phyloP scores from a whole-genome alignment of 148 eudicot genomes.

The Cornus florida region DNA sequence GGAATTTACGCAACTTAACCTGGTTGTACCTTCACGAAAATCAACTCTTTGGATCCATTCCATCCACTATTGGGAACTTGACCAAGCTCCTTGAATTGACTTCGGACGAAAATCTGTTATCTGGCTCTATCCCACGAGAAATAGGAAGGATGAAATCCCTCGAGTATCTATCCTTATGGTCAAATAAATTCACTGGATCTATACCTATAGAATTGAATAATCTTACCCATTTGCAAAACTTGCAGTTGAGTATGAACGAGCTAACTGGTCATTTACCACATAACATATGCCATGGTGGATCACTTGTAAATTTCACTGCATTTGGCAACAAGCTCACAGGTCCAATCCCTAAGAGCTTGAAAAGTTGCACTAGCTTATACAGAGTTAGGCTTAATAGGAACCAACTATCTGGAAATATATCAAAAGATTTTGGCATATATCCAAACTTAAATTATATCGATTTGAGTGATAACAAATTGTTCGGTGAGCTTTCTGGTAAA shows the following conservation, averaged over 20 bases:
- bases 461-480: slow-evolving; percentile 11
- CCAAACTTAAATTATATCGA: slow-evolving; percentile 5
- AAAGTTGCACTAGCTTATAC: slow-evolving; percentile 8
- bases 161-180: too few species aligned
- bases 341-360: slow-evolving; percentile 13
- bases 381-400: slow-evolving; percentile 1
- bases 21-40: too few species aligned
- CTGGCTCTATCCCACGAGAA: too few species aligned
- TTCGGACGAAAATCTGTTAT: too few species aligned
- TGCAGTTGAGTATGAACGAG: slow-evolving; percentile 3
- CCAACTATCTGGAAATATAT: neutral
- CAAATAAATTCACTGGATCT: too few species aligned
- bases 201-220: neutral
- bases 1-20: too few species aligned
- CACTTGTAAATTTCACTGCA: neutral
- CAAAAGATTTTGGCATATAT: slow-evolving; percentile 8
- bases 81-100: too few species aligned
- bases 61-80: too few species aligned
- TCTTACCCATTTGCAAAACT: neutral
- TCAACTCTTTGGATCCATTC: too few species aligned
- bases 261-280: slow-evolving; percentile 13
- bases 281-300: slow-evolving; percentile 13
- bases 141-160: too few species aligned
- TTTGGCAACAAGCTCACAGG: neutral
- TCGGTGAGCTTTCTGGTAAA: slow-evolving; percentile 3